Base-by-base conservation (phyloP, 495 filamentous ascomycete genomes). In the Aspergillus carlsbadensis region DNA sequence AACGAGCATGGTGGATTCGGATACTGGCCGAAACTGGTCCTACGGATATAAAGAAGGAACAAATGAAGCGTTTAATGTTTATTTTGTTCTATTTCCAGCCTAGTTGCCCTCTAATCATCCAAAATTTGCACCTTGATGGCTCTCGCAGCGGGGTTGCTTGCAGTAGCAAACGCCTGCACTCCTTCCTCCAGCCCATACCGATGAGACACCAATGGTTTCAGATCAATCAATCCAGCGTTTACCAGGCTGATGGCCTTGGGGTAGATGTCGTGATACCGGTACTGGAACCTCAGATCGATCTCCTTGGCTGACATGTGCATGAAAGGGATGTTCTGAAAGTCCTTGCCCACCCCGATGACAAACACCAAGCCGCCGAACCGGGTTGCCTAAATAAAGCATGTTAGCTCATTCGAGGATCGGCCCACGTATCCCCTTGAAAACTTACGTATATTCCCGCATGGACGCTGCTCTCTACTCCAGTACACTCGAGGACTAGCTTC, bases 131-230 rank as follows among this genome's bases (percentile, higher is more conserved):
- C 63, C 52, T 65, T 62, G 13, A 62, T 62, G 1, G 63, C 63
- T 44, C 44, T 49, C 3, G 56, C 35, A 14, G 24, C 37, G 2
- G 59, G 59, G 8, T 60, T 57, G 45, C 58, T 61, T 11, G 62
- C 62, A 18, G 59, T 60, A 8, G 51, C 59, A 51, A 62, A 65
- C 17, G 66, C 58, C 42, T 62, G 29, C 1, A 64, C 13, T 17
- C 58, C 58, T 5, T 61, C 62, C 24, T 58, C 58, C 43, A 64
- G 22, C 26, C 31, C 20, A 36, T 46, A 64, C 36, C 52, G 45
- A 69, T 92, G 89, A 10, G 88, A 92, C 18, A 92, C 80, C 26
- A 89, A 65, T 15, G 74, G 74, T 59, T 76, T 81, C 31, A 82
- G 64, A 52, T 85, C 71, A 20, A 84, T 29, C 13, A 82, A 66